Conservation (phyloP, 2,329 filamentous ascomycete species). For the Aspergillus costaricaensis region DNA sequence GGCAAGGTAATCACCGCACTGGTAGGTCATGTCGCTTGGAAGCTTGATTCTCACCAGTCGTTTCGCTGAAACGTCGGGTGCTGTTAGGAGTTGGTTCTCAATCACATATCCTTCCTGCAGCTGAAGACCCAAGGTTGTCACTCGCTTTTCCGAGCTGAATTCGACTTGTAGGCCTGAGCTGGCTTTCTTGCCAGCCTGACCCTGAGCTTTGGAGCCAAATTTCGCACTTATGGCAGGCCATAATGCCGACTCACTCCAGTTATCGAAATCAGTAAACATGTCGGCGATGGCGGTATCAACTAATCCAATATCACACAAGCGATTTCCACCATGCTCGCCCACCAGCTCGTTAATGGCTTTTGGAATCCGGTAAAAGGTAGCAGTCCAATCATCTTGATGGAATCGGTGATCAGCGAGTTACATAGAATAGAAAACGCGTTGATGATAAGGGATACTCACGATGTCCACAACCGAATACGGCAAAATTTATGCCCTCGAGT, state of each 20-base stretch:
- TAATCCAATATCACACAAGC: slow-evolving; percentile 54
- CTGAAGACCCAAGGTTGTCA: slow-evolving; percentile 63
- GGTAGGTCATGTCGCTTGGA: slow-evolving; percentile 66
- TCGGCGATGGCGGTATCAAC: slow-evolving; percentile 65
- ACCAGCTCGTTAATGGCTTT: slow-evolving; percentile 61
- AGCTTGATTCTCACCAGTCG: slow-evolving; percentile 68
- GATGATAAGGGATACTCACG: slow-evolving; percentile 25
- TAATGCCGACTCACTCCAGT: slow-evolving; percentile 63
- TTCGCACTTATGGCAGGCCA: slow-evolving; percentile 54
- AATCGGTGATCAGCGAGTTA: neutral
- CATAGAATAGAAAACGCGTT: neutral
- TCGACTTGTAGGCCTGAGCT: slow-evolving; percentile 51
- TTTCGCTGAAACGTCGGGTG: slow-evolving; percentile 58
- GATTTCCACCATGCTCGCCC: slow-evolving; percentile 51
- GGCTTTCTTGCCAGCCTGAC: slow-evolving; percentile 4
- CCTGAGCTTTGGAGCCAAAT: slow-evolving; percentile 25
- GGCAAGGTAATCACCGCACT: slow-evolving; percentile 74
- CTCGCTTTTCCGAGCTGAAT: slow-evolving; percentile 55
- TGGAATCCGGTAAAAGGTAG: slow-evolving; percentile 69
- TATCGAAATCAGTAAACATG: slow-evolving; percentile 69
- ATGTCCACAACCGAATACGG: slow-evolving; percentile 71
- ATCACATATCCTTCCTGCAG: slow-evolving; percentile 63
- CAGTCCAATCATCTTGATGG: slow-evolving; percentile 46
- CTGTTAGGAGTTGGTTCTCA: slow-evolving; percentile 54
- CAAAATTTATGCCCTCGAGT: slow-evolving; percentile 61